These are phyloP conservation scores for Solanum hybrid DNA, from an alignment of 305 asterid genomes.

Conservation along the genomic window DNA sequence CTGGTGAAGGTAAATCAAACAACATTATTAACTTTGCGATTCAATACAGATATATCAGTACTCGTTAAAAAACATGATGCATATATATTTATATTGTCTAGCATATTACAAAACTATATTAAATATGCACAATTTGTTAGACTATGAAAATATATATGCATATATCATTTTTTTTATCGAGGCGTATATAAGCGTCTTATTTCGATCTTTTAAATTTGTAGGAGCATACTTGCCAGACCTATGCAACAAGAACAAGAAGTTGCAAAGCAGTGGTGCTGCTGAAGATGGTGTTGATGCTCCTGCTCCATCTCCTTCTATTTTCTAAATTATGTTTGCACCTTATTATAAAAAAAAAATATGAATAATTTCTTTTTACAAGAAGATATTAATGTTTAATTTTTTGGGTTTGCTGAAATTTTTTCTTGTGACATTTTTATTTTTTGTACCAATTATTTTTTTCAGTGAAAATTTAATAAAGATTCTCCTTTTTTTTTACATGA, in stretches of 20 bases:
- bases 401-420: not conserved
- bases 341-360: not conserved
- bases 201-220: not conserved
- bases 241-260: conserved; percentile 36
- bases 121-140: not conserved
- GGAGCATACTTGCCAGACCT: conserved; percentile 50
- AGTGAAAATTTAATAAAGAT: not conserved
- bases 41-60: too few relatives aligned
- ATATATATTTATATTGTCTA: not conserved
- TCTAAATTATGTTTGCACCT: conserved; percentile 6
- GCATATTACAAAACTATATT: not conserved
- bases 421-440: not conserved
- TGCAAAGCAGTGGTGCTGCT: conserved; percentile 36
- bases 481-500: not conserved
- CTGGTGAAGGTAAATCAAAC: conserved; percentile 47
- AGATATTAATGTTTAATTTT: not conserved
- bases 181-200: not conserved
- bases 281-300: conserved; percentile 13
- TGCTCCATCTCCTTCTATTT: conserved; percentile 27
- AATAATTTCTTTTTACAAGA: not conserved
- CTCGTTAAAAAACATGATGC: not conserved
- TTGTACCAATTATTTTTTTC: not conserved
- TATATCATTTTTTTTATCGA: not conserved
- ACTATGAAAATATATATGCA: not conserved
- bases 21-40: too few relatives aligned